Base-by-base conservation (phyloP, 1,284 basidiomycete species). In the Microbotryomycetes sp. region DNA sequence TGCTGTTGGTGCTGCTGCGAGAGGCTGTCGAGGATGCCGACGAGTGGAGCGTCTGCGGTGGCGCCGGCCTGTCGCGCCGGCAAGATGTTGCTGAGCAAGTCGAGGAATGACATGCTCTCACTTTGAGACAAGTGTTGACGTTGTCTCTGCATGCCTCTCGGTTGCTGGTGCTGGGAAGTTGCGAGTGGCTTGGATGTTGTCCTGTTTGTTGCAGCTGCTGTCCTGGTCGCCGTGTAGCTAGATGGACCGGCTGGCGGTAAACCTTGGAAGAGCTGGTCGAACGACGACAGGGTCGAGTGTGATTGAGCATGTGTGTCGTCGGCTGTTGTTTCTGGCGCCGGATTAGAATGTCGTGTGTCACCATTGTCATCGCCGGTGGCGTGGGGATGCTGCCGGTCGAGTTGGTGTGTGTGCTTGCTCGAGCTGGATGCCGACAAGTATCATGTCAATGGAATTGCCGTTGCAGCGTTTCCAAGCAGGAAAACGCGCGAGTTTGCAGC, bases 41-140 rank as follows among this genome's bases (percentile, higher is more conserved):
- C 26, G 2, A 21, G 23, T 2, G 3, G 18, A 4, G 18, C 31
- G 7, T 23, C 46, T 18, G 46, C 46, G 4, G 26, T 4, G 9
- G 21, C 18, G 9, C 46, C 26, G 21, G 46, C 9, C 18, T 13
- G 11, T 13, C 3, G 3, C 26, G 29, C 2, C 5, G 66, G 66
- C 29, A 68, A 45, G 51, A 68, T 59, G 30, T 66, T 54, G 6
- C 54, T 52, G n/a, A 68, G 53, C 21, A 68, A 45, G 45, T 68
- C 64, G 48, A 59, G 59, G 50, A 68, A 68, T 0, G 61, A 60
- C 29, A 56, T 57, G 1, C 58, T 57, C 51, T 68, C 66, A 0
- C 55, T 46, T 9, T 58, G 31, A 15, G 55, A 59, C 29, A 68
- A 51, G 23, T 23, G 29, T 45, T 68, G 66, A 2, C 60, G 54